A percentile compares a stretch with the other conserved stretches of the same genome.
Conservation (phyloP, 2,329 filamentous ascomycete genomes). For the Chrysoporthe cubensis region DNA sequence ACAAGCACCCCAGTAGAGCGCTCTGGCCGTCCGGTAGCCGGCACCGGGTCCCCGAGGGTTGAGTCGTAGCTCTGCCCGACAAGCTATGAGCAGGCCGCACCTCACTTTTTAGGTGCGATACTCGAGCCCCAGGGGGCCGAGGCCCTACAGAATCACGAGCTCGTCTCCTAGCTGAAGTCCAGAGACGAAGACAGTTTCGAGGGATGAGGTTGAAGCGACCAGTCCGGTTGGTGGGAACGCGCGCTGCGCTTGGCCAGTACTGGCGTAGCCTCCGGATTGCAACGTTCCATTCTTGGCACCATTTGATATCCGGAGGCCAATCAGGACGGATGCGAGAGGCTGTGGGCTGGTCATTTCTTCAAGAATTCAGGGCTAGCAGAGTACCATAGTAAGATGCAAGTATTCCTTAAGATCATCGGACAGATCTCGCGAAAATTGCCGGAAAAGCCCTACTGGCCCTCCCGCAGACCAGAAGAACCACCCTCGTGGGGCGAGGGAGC, state of each 20-base stretch:
- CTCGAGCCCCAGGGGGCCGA: background rate
- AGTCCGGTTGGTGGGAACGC: constrained; percentile 25
- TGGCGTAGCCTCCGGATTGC: constrained; percentile 26
- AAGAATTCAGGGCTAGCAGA: constrained; percentile 12
- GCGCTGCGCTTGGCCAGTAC: constrained; percentile 16
- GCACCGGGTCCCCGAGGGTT: background rate
- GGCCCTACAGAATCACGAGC: background rate
- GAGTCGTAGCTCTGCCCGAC: background rate
- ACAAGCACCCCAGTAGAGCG: background rate
- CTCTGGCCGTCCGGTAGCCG: background rate
- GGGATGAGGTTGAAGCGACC: constrained; percentile 20
- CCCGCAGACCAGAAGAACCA: background rate
- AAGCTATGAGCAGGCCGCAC: background rate
- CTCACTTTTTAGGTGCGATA: background rate
- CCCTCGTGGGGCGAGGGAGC: background rate
- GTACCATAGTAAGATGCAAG: constrained; percentile 12
- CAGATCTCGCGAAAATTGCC: constrained; percentile 4
- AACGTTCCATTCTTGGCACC: constrained; percentile 27
- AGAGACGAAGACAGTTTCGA: constrained; percentile 12
- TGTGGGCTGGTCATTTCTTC: constrained; percentile 14
- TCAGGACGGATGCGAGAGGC: constrained; percentile 8
- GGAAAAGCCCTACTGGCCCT: constrained; percentile 32
- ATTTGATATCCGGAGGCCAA: constrained; percentile 21
- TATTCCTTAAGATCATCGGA: constrained; percentile 10
- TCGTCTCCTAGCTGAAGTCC: background rate